phyloP scores from a whole-genome alignment of 2,329 filamentous ascomycete species.

The Aspergillus felis region DNA sequence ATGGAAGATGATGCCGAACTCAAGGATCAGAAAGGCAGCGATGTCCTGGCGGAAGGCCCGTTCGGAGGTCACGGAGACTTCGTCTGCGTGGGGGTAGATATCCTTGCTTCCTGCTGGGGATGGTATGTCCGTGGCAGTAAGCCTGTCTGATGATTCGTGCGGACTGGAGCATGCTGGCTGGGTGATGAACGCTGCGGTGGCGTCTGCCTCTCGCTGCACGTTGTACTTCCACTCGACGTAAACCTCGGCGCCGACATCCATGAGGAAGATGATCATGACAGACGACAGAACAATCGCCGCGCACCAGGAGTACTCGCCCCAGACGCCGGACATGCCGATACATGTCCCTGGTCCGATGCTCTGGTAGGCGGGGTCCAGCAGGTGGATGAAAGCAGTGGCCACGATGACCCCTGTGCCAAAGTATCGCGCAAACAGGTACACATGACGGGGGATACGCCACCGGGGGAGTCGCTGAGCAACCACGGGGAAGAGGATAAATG shows the following conservation, averaged over 20 bases:
- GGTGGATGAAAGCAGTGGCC: conserved; percentile 47
- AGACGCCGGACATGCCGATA: conserved; percentile 52
- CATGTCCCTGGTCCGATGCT: conserved; percentile 48
- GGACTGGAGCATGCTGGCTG: not conserved
- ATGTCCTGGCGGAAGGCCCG: conserved; percentile 36
- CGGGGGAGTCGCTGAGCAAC: conserved; percentile 37
- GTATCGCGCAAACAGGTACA: conserved; percentile 47
- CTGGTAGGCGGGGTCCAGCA: conserved; percentile 44
- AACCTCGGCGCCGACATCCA: conserved; percentile 50
- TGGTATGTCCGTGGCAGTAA: not conserved
- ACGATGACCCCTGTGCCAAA: conserved; percentile 48
- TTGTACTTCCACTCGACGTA: conserved; percentile 50
- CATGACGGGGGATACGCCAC: conserved; percentile 39
- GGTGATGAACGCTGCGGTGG: conserved; percentile 11
- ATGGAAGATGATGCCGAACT: conserved; percentile 62
- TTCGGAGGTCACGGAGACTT: conserved; percentile 14
- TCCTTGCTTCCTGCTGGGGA: not conserved
- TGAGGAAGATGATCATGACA: conserved; percentile 48
- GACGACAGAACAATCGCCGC: conserved; percentile 50
- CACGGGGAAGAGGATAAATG: conserved; percentile 46
- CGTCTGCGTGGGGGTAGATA: conserved; percentile 1
- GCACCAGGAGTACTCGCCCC: conserved; percentile 51
- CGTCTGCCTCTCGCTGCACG: conserved; percentile 23
- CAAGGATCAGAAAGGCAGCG: conserved; percentile 45
- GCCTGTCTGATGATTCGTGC: not conserved